Percentiles rank a stretch among this genome's conserved stretches.
Evolutionary conservation across 2,329 filamentous ascomycete genomes (phyloP).

Genomic region (Claviceps sp.): DNA sequence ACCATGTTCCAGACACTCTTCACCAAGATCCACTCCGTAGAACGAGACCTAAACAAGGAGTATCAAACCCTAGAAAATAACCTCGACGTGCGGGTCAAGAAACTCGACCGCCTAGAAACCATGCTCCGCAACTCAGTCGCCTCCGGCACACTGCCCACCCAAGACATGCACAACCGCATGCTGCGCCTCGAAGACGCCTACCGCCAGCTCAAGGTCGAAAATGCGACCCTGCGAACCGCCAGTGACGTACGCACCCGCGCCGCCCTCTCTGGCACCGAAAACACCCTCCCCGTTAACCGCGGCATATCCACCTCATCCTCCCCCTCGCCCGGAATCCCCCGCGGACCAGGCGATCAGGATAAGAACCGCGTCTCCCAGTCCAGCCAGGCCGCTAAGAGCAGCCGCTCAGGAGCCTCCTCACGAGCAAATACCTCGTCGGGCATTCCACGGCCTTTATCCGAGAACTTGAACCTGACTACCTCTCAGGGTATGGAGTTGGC

Average conservation of each 20-base stretch:
- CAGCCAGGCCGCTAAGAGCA: slow-evolving; percentile 12
- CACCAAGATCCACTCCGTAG: slow-evolving; percentile 67
- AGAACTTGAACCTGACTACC: slow-evolving; percentile 2
- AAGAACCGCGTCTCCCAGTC: slow-evolving; percentile 24
- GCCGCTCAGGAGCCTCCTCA: slow-evolving; percentile 18
- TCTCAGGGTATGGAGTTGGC: slow-evolving; percentile 15
- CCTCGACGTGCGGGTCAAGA: slow-evolving; percentile 67
- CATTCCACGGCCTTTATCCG: slow-evolving; percentile 13
- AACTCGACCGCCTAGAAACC: slow-evolving; percentile 75
- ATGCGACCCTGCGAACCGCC: slow-evolving; percentile 54
- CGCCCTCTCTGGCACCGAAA: slow-evolving; percentile 26
- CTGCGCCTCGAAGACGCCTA: slow-evolving; percentile 46
- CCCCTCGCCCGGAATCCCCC: slow-evolving; percentile 40
- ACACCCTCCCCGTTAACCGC: slow-evolving; percentile 10
- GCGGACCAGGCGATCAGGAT: slow-evolving; percentile 34
- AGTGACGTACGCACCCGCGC: slow-evolving; percentile 43
- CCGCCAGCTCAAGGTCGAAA: slow-evolving; percentile 49
- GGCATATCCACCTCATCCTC: slow-evolving; percentile 23
- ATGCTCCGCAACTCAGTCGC: slow-evolving; percentile 55
- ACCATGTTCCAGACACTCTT: slow-evolving; percentile 65
- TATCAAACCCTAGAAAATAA: slow-evolving; percentile 76
- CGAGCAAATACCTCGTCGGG: slow-evolving; percentile 17
- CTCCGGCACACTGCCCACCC: slow-evolving; percentile 29
- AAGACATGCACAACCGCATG: slow-evolving; percentile 32
- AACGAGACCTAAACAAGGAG: slow-evolving; percentile 80